Base-by-base conservation (phyloP, 2,329 filamentous ascomycete species). In the Mollisia scopiformis region DNA sequence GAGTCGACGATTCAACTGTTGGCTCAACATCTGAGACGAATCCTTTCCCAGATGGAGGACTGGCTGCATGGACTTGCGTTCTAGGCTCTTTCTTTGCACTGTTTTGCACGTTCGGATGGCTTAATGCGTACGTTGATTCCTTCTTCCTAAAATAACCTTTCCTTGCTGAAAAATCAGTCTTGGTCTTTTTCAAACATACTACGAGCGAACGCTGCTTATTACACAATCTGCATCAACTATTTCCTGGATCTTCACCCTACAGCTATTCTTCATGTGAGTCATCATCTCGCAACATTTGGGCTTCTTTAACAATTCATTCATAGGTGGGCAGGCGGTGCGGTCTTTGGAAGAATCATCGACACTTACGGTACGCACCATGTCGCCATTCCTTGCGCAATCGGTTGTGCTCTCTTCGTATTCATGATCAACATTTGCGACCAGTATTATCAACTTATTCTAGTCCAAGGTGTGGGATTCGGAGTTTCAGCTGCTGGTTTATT, bases 271-370 rank as follows among this genome's bases (percentile, higher is more conserved):
- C 63, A 78, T 88, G 76, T 63, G 30, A 33, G 57, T 57, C 2
- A 21, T 25, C 39, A 19, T 31, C 13, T n/a, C 6, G 6, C n/a
- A 35, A 14, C 10, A 8, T 55, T 19, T 49, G 16, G n/a, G 13
- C 16, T 16, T n/a, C 1, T 10, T 39, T 47, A 27, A 47, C 37
- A 59, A 19, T 25, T 25, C 25, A 10, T 13, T 21, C 55, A 13
- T 31, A 63, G 57, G 58, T 69, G 72, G 52, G 63, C 71, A n/a
- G 65, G 80, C 64, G 85, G 86, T 0, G 85, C 85, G 0, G 66
- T 90, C 8, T 80, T 88, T 14, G 88, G 88, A 1, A 83, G 82
- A 43, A 47, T 88, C 0, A 87, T 82, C 63, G 88, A 91, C 68
- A 82, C 78, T 52, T 83, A 85, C 58, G 88, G 88, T 0, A 85